These are phyloP conservation scores for Fusarium sp. DNA, from an alignment of 2,329 filamentous ascomycete genomes.

Conservation along the genomic window DNA sequence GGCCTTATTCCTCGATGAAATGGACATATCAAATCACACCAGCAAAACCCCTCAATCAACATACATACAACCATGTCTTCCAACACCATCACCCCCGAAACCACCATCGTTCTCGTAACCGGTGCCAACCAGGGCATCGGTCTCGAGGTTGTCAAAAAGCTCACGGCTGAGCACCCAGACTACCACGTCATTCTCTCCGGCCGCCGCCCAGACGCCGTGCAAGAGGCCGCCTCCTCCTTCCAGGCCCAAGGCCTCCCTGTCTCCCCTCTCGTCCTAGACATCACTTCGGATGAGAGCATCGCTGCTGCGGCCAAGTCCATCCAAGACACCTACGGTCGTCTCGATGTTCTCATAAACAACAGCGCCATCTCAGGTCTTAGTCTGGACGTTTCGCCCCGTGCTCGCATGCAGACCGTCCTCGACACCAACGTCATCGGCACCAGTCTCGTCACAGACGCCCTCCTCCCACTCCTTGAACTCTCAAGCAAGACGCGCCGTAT, in stretches of 20 bases:
- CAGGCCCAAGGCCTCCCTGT: slow-evolving; percentile 13
- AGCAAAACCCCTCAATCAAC: background rate
- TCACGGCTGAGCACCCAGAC: slow-evolving; percentile 14
- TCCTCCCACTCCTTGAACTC: slow-evolving; percentile 19
- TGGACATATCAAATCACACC: background rate
- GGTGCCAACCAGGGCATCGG: slow-evolving; percentile 28
- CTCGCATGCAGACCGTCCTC: slow-evolving; percentile 27
- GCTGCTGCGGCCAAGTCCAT: slow-evolving; percentile 4
- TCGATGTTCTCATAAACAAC: slow-evolving; percentile 33
- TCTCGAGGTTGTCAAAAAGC: slow-evolving; percentile 23
- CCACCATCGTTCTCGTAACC: slow-evolving; percentile 20
- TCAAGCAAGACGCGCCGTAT: slow-evolving; percentile 17
- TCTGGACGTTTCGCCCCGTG: slow-evolving; percentile 6
- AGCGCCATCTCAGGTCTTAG: slow-evolving; percentile 23
- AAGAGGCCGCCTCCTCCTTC: slow-evolving; percentile 18
- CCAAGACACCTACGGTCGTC: slow-evolving; percentile 11
- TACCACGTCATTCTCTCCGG: slow-evolving; percentile 26
- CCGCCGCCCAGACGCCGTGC: slow-evolving; percentile 8
- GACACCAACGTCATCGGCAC: slow-evolving; percentile 33
- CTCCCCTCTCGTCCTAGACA: slow-evolving; percentile 24
- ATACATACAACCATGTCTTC: slow-evolving; percentile 13
- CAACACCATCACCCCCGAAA: slow-evolving; percentile 11
- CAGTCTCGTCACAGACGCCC: slow-evolving; percentile 26
- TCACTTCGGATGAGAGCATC: slow-evolving; percentile 31
- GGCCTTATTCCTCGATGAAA: background rate